These are phyloP conservation scores for Rachicladosporium sp. DNA, from an alignment of 2,329 filamentous ascomycete genomes.

Conservation along the genomic window DNA sequence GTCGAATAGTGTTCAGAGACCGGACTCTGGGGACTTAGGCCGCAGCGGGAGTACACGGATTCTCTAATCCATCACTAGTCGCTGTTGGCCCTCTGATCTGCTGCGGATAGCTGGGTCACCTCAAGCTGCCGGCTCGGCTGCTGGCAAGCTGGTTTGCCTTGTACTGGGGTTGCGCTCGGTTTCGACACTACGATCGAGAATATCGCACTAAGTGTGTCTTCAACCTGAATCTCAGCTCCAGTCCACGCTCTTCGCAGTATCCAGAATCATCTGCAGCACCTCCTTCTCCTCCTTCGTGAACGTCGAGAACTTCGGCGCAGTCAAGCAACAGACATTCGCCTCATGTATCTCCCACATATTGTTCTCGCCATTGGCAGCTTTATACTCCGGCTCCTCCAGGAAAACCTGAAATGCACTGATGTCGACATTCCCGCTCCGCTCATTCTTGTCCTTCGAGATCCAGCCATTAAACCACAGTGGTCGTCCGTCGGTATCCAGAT, in stretches of 20 bases:
- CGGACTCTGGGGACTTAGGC: no score
- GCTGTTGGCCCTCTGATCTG: no score
- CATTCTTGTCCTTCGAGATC: constrained; percentile 32
- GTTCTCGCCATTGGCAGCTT: constrained; percentile 7
- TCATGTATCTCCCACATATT: constrained; percentile 24
- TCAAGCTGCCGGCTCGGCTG: no score
- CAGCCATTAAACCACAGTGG: constrained; percentile 39
- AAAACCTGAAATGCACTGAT: constrained; percentile 27
- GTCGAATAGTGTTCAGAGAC: no score
- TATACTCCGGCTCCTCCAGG: constrained; percentile 20
- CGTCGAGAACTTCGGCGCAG: constrained; percentile 15
- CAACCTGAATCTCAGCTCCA: no score
- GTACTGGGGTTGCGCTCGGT: no score
- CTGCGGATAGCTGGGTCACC: no score
- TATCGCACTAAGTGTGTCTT: no score
- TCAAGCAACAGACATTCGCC: constrained; percentile 27
- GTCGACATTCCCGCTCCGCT: constrained; percentile 22
- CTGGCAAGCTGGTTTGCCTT: no score
- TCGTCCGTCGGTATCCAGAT: constrained; percentile 28
- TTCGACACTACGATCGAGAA: no score
- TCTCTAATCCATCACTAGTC: no score
- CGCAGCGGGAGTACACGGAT: no score
- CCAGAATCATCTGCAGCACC: constrained; percentile 22
- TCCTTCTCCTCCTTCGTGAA: constrained; percentile 18
- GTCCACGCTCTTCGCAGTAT: constrained; percentile 7